Conservation (phyloP, 169 alveolate species). For the Plasmodium gonderi region DNA sequence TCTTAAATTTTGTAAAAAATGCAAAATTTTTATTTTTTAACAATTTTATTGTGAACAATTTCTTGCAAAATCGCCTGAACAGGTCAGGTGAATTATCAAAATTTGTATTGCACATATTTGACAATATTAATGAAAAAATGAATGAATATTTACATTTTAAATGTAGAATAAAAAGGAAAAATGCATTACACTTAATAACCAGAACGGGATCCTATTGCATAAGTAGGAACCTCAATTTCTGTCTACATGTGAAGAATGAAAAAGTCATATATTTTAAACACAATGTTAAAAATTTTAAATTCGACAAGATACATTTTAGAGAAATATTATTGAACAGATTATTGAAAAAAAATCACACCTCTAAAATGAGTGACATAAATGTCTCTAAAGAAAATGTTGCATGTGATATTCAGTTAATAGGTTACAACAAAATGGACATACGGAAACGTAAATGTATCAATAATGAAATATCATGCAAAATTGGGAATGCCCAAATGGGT, state of each 20-base stretch:
- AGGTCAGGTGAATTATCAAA: neutral
- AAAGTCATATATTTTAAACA: slow-evolving; percentile 12
- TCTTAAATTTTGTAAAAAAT: neutral
- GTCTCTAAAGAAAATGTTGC: neutral
- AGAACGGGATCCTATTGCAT: neutral
- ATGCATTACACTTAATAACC: neutral
- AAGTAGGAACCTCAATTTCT: slow-evolving; percentile 23
- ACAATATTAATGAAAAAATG: slow-evolving; percentile 2
- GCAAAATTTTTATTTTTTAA: slow-evolving; percentile 27
- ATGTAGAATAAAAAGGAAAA: neutral
- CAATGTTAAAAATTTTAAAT: neutral
- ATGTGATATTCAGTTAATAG: neutral
- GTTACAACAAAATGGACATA: neutral
- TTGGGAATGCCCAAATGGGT: too few species aligned
- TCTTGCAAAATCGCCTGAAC: neutral
- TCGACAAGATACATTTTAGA: neutral
- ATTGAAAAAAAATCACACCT: neutral
- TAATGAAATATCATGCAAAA: too few species aligned
- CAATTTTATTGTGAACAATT: slow-evolving; percentile 4
- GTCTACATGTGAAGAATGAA: neutral
- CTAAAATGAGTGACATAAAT: neutral
- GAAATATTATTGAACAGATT: neutral
- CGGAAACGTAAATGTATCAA: neutral
- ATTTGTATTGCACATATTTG: neutral
- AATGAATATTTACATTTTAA: neutral